phyloP scores from a whole-genome alignment of 164 flowering plant species.

The Saururus chinensis region DNA sequence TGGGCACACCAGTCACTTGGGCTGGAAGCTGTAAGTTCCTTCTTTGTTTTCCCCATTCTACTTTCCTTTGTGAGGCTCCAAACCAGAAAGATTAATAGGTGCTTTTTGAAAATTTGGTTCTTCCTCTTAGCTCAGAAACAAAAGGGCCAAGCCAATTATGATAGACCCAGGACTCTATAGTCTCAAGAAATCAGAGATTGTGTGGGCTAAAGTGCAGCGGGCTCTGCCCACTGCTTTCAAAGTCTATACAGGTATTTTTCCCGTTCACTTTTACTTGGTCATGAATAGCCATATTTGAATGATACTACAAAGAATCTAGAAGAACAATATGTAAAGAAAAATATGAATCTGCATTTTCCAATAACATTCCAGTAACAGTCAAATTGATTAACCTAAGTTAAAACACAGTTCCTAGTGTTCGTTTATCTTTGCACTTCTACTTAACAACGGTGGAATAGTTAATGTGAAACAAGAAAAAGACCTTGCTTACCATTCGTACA shows the following conservation, averaged over 20 bases:
- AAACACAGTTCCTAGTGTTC: too few species aligned
- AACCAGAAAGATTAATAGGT: background rate
- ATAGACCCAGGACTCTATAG: conserved; percentile 84
- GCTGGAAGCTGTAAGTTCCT: conserved; percentile 74
- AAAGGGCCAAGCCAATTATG: conserved; percentile 82
- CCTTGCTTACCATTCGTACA: too few species aligned
- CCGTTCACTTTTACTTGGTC: background rate
- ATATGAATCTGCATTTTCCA: too few species aligned
- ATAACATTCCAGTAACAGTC: too few species aligned
- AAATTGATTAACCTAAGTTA: too few species aligned
- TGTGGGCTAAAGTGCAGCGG: conserved; percentile 81
- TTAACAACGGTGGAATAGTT: too few species aligned
- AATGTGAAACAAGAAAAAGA: too few species aligned
- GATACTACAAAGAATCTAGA: too few species aligned
- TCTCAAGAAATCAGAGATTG: conserved; percentile 72
- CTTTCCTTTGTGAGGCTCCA: background rate
- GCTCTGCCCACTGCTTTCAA: conserved; percentile 78
- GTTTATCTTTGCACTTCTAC: too few species aligned
- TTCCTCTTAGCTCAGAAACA: conserved; percentile 40
- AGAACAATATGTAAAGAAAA: too few species aligned
- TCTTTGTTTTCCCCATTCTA: background rate
- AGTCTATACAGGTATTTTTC: conserved; percentile 62
- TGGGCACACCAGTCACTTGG: conserved; percentile 73
- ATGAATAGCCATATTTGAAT: background rate
- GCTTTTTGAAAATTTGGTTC: background rate